Evolutionary conservation across 2,329 filamentous ascomycete species (phyloP).

Genomic region (Pyricularia pennisetigena): DNA sequence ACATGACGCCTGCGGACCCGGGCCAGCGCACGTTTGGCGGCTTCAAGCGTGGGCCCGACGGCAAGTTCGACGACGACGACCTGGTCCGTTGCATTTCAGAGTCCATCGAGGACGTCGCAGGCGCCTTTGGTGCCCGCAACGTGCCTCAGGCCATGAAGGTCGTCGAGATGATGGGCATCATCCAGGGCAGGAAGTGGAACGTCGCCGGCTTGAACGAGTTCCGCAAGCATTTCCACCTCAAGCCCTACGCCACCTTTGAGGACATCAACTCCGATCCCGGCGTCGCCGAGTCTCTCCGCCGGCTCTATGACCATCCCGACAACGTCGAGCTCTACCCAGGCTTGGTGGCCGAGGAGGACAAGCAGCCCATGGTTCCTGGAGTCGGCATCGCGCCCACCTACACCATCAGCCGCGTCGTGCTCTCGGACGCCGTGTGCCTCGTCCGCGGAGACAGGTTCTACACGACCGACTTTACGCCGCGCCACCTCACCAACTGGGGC

Average conservation of each 20-base stretch:
- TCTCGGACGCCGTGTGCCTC: slow-evolving; percentile 70
- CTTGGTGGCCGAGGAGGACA: slow-evolving; percentile 65
- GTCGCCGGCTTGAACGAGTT: slow-evolving; percentile 76
- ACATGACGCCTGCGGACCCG: slow-evolving; percentile 54
- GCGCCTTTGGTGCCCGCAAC: slow-evolving; percentile 63
- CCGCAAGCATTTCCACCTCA: slow-evolving; percentile 69
- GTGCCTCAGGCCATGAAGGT: slow-evolving; percentile 65
- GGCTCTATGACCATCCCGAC: slow-evolving; percentile 70
- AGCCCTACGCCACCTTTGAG: slow-evolving; percentile 67
- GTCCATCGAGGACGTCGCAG: slow-evolving; percentile 68
- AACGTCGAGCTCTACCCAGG: slow-evolving; percentile 75
- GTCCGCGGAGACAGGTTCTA: slow-evolving; percentile 73
- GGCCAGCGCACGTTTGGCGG: slow-evolving; percentile 57
- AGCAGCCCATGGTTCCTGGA: slow-evolving; percentile 62
- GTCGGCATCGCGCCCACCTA: slow-evolving; percentile 68
- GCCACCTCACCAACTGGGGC: slow-evolving; percentile 75
- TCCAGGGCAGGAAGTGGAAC: slow-evolving; percentile 69
- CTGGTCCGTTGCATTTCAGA: slow-evolving; percentile 60
- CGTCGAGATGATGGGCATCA: slow-evolving; percentile 72
- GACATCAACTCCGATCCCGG: slow-evolving; percentile 73
- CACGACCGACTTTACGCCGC: slow-evolving; percentile 65
- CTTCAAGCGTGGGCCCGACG: slow-evolving; percentile 54
- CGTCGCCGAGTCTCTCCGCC: slow-evolving; percentile 53
- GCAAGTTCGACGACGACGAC: slow-evolving; percentile 65
- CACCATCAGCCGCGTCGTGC: slow-evolving; percentile 65